These are phyloP conservation scores for Colletotrichum graminicola DNA, from an alignment of 2,329 filamentous ascomycete genomes.

Conservation along the genomic window DNA sequence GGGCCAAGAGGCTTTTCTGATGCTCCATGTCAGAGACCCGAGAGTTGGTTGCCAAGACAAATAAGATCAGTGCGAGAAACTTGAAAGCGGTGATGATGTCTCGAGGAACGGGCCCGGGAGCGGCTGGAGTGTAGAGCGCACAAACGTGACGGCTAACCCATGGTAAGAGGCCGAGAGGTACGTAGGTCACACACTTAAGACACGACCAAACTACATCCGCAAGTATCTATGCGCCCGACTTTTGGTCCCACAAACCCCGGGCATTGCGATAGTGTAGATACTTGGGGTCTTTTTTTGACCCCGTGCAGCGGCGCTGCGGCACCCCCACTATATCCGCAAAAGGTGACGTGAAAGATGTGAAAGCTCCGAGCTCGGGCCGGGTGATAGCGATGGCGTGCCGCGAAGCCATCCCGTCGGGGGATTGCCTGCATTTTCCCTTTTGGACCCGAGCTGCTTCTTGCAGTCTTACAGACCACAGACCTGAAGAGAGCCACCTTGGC, in stretches of 20 bases:
- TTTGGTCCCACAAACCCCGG: not conserved
- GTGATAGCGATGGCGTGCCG: not conserved
- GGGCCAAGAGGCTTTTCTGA: not conserved
- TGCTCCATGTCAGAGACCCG: not conserved
- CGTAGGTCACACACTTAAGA: not conserved
- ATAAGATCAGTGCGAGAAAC: slow-evolving; percentile 12
- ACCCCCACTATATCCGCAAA: not conserved
- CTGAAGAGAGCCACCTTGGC: not conserved
- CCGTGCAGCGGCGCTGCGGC: not conserved
- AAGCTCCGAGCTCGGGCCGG: slow-evolving; percentile 6
- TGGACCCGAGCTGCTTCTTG: not conserved
- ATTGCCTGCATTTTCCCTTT: not conserved
- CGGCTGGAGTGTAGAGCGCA: slow-evolving; percentile 6
- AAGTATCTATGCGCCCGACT: not conserved
- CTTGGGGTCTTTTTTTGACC: not conserved
- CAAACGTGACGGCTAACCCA: not conserved
- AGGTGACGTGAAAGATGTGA: not conserved
- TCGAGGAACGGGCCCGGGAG: slow-evolving; percentile 11
- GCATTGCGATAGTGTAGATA: slow-evolving; percentile 6
- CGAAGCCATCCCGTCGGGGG: not conserved
- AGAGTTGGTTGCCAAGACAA: slow-evolving; percentile 7
- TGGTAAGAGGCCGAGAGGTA: no score
- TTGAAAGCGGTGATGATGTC: slow-evolving; percentile 1
- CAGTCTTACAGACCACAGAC: not conserved
- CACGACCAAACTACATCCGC: not conserved